Conservation (phyloP, 2,329 filamentous ascomycete species). For the Xylaria hypoxylon region DNA sequence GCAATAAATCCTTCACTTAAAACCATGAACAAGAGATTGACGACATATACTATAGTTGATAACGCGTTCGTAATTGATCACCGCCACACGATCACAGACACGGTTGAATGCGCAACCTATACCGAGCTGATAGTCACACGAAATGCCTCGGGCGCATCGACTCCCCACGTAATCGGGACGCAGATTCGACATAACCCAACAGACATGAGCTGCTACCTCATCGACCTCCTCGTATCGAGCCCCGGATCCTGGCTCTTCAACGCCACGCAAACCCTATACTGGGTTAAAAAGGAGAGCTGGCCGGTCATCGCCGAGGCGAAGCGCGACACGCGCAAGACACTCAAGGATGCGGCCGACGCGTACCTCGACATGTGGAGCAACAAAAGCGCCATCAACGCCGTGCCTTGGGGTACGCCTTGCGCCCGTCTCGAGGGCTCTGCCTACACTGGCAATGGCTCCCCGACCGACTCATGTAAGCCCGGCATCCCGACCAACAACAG, state of each 20-base stretch:
- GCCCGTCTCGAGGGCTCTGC: slow-evolving; percentile 48
- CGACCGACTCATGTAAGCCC: slow-evolving; percentile 47
- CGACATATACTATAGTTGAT: slow-evolving; percentile 24
- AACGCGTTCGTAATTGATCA: slow-evolving; percentile 47
- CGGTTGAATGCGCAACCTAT: slow-evolving; percentile 49
- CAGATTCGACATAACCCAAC: slow-evolving; percentile 51
- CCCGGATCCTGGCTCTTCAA: slow-evolving; percentile 54
- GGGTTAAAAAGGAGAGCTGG: slow-evolving; percentile 50
- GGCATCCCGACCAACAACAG: slow-evolving; percentile 47
- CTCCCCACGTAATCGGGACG: slow-evolving; percentile 51
- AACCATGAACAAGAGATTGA: background rate
- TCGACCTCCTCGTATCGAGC: slow-evolving; percentile 52
- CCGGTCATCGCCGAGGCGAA: slow-evolving; percentile 46
- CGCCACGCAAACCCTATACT: slow-evolving; percentile 51
- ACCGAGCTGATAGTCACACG: slow-evolving; percentile 47
- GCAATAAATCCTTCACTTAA: background rate
- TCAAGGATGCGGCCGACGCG: slow-evolving; percentile 52
- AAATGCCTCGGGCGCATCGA: slow-evolving; percentile 38
- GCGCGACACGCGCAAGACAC: slow-evolving; percentile 45
- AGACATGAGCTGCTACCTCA: slow-evolving; percentile 45
- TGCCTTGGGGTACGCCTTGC: slow-evolving; percentile 54
- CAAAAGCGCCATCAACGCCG: slow-evolving; percentile 46
- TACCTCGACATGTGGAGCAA: slow-evolving; percentile 54
- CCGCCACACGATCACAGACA: slow-evolving; percentile 50
- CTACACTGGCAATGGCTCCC: slow-evolving; percentile 45